Evolutionary conservation across 768 basidiomycete species (phyloP).

Genomic region (Phylloporus sp.): DNA sequence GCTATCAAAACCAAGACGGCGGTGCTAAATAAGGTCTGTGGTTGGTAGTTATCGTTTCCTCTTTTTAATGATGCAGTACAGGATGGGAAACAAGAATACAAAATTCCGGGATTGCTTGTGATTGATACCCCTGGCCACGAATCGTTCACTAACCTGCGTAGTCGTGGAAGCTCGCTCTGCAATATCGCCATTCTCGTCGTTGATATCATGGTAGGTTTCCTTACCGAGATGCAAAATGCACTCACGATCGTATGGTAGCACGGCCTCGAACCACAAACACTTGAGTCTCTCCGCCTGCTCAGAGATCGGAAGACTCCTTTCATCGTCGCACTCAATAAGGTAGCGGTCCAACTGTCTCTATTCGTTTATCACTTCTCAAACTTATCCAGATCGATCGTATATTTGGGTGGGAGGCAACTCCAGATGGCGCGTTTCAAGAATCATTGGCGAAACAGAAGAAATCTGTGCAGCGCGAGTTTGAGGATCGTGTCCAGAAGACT

Average conservation of each 20-base stretch:
- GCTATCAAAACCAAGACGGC: conserved; percentile 91
- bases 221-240: background rate
- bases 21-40: conserved; percentile 79
- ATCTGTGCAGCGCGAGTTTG: conserved; percentile 85
- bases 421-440: conserved; percentile 89
- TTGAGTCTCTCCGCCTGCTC: conserved; percentile 90
- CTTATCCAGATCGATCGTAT: conserved; percentile 84
- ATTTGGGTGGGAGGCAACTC: conserved; percentile 89
- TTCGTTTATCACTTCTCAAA: conserved; percentile 7
- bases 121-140: conserved; percentile 99
- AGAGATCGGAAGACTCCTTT: conserved; percentile 95
- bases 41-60: background rate
- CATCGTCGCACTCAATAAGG: conserved; percentile 98
- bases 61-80: conserved; percentile 26
- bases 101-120: conserved; percentile 91
- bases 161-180: conserved; percentile 93
- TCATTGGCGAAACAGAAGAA: conserved; percentile 78
- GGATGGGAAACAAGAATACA: conserved; percentile 86
- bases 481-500: conserved; percentile 78
- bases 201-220: conserved; percentile 81
- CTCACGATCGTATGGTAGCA: conserved; percentile 49
- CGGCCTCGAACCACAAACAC: conserved; percentile 95
- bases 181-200: conserved; percentile 99
- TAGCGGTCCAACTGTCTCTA: conserved; percentile 21
- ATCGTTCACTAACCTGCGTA: conserved; percentile 94